Base-by-base conservation (phyloP, 306 rosid species). In the Fagus crenata region DNA sequence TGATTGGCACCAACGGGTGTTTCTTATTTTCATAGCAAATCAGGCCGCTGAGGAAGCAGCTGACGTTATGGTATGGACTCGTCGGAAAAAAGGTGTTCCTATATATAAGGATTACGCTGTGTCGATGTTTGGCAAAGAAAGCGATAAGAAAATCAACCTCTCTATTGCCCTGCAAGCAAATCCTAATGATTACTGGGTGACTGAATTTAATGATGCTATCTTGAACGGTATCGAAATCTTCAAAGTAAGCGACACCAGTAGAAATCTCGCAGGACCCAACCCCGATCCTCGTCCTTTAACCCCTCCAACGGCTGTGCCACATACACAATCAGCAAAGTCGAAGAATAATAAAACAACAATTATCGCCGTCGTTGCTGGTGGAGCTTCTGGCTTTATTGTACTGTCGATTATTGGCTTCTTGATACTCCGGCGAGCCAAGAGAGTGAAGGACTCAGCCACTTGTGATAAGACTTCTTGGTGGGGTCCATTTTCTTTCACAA, bases 161-260 rank as follows among this genome's bases (percentile, higher is more conserved):
- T 46, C 51, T 9, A 46, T 46, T 0, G 14, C 51, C 51, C 4
- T 46, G 11, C 0, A 46, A 2, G 51, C 51, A 7, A 2, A 9
- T 3, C 51, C 51, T 0, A 0, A 7, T 9, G 51, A 9, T n/a
- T n/a, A n/a, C 51, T 0, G 0, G 0, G 12, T 0, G 0, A 43
- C 0, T 46, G 0, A 0, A 2, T 46, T 0, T 3, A 46, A 0
- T 9, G 33, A 79, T 18, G 83, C 31, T 0, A 46, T 79, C 22
- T 56, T 83, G 75, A 83, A 83, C 42, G 86, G 86, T 4, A 0
- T 80, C 0, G 86, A 83, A 18, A 13, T 83, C 17, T 79, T 83
- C 78, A 83, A 83, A 49, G 8, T 75, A 1, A 79, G 36, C 12
- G 40, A 46, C 22, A 0, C 33, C 1, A 8, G 0, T 1, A 36